Conservation (phyloP, 2,329 filamentous ascomycete species). For the Fusarium nygamai region DNA sequence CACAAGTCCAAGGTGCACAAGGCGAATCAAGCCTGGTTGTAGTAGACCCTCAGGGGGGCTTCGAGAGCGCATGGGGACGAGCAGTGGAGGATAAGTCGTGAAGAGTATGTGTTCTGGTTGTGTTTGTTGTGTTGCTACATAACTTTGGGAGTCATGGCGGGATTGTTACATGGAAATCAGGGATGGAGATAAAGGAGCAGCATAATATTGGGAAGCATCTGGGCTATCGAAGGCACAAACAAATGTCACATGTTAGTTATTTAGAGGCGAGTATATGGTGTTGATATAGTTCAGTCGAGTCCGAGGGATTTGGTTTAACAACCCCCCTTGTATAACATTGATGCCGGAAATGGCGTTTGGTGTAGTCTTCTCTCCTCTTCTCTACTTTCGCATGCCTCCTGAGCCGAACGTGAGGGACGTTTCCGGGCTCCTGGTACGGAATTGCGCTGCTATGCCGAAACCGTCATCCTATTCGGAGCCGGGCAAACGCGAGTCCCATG, state of each 20-base stretch:
- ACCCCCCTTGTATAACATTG: constrained; percentile 35
- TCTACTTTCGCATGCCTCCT: neutral
- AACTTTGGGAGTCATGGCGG: constrained; percentile 29
- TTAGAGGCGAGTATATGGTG: neutral
- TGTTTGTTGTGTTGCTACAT: constrained; percentile 18
- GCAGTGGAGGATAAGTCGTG: constrained; percentile 54
- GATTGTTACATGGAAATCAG: constrained; percentile 4
- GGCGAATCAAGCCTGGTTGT: constrained; percentile 64
- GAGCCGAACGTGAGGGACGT: neutral
- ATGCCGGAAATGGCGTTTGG: constrained; percentile 38
- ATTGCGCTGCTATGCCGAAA: neutral
- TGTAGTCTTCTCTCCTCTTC: constrained; percentile 29
- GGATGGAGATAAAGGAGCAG: constrained; percentile 19
- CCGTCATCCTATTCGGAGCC: neutral
- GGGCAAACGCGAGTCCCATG: neutral
- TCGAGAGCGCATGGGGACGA: constrained; percentile 77
- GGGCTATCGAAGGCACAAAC: constrained; percentile 29
- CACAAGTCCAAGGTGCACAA: constrained; percentile 16
- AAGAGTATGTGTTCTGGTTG: neutral
- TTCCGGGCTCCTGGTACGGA: neutral
- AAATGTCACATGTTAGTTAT: constrained; percentile 25
- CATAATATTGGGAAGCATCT: constrained; percentile 29
- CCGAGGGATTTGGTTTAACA: constrained; percentile 8
- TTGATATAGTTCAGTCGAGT: constrained; percentile 11
- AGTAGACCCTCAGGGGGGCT: constrained; percentile 60